Base-by-base conservation (phyloP, 208 protist genomes). In the Trypanosoma vivax region DNA sequence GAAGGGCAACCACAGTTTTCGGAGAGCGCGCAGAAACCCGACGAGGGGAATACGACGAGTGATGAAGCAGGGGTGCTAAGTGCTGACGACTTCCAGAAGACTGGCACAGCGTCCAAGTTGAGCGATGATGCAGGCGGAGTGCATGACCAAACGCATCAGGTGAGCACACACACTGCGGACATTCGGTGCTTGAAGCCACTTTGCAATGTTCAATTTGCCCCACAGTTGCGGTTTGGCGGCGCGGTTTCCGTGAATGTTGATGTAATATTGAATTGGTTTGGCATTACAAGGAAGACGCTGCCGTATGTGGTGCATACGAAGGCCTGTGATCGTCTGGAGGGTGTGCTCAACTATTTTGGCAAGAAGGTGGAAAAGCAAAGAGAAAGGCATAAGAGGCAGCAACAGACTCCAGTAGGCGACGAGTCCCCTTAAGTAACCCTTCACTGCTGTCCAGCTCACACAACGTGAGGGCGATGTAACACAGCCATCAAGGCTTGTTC, bases 261-360 rank as follows among this genome's bases (percentile, higher is more conserved):
- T 65, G 81, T 90, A 0, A 94, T 94, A 34, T 60, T 94, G 9
- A 91, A 88, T 49, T 94, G 87, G 83, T 59, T 94, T 24, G 87
- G 87, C 16, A 70, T 91, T 27, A 88, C 82, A 35, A 74, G 90
- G 64, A 83, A 88, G 50, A 88, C 89, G 80, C 55, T 94, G 33
- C 87, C 87, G n/a, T 60, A 76, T 40, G 70, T 86, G 10, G 24
- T 93, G 25, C 73, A 93, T 63, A 45, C 54, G 28, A 53, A 75
- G 38, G 35, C 88, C 16, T 85, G 82, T 49, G 86, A 93, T 48
- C 61, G 56, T 57, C 51, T 89, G 46, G 86, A 93, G 50, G 46
- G 33, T 3, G 19, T 65, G 2, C 50, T 93, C 13, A 48, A 50
- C 57, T 54, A 23, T 2, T 49, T 93, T 18, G 46, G 62, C 0